Base-by-base conservation (phyloP, 129 eudicot species). In the Lonicera japonica region DNA sequence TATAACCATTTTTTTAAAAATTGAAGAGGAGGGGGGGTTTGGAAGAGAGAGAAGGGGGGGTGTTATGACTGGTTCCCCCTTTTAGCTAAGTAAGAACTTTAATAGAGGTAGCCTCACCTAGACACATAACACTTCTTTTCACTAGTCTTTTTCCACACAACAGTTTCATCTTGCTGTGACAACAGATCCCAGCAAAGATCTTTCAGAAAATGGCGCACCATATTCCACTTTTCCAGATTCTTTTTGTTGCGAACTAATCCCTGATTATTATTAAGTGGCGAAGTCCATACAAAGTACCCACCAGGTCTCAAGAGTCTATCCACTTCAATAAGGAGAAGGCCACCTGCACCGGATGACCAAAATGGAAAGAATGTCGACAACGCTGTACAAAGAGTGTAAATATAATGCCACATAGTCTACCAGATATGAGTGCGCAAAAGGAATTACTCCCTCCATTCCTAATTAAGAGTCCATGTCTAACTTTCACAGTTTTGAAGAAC, bases 271-370 rank as follows among this genome's bases (percentile, higher is more conserved):
- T 86, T 86, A 68, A 80, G 59, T 11, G 86, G 87, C 41, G 95
- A 86, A 45, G 99, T 92, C 99, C 96, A 92, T 19, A 92, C 99
- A 76, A 92, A 92, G 64, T 92, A 92, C 67, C 99, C 99, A 46
- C 99, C 96, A 54, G 99, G 99, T 60, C 96, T 72, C 85, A 92
- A 64, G 68, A 92, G 73, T 59, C 96, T 77, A 71, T 92, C 95
- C 39, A 85, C 99, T 77, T 92, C 99, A 55, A 85, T 69, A 73
- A 92, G 80, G 70, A 71, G 81, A 43, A 76, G 60, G 21, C 98
- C 98, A 73, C 84, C 98, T 91, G 96, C 54, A 65, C 39, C 63
- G 73, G 54, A 65, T 29, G 13, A 17, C 5, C 51, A 64, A 70
- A 72, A 17, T 0, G 22, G 9, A 66, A 11, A 22, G n/a, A 34